Evolutionary conservation across 306 rosid species (phyloP).

Genomic region (Acmispon strigosus): DNA sequence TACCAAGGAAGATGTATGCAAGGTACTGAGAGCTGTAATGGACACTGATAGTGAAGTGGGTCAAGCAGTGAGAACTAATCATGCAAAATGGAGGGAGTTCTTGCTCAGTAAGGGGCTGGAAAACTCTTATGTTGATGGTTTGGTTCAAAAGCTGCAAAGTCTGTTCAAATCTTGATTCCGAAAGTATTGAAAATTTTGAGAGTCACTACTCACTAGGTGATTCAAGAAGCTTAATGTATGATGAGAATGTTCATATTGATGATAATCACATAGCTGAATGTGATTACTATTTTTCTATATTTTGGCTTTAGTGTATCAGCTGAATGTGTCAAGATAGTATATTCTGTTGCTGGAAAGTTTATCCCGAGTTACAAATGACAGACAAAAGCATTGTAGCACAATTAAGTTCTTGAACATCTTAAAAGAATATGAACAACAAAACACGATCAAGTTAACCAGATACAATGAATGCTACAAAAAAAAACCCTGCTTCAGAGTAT

Average conservation of each 20-base stretch:
- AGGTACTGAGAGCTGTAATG: conserved; percentile 36
- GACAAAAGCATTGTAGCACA: not conserved
- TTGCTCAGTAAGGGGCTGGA: conserved; percentile 37
- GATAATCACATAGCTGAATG: not conserved
- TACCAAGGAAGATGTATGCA: conserved; percentile 38
- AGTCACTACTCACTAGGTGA: not conserved
- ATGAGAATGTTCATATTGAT: not conserved
- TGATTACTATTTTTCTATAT: not conserved
- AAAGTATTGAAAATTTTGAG: not conserved
- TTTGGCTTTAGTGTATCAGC: not conserved
- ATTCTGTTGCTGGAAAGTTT: not conserved
- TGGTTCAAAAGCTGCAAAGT: conserved; percentile 33
- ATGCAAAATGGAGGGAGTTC: conserved; percentile 40
- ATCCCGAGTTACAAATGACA: not conserved
- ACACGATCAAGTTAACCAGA: not conserved
- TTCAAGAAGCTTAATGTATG: not conserved
- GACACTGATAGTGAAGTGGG: conserved; percentile 36
- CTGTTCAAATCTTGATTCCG: conserved; percentile 22
- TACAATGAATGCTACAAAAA: not conserved
- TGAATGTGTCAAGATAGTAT: not conserved
- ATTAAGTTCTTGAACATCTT: not conserved
- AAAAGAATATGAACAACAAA: not conserved
- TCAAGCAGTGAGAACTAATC: conserved; percentile 36
- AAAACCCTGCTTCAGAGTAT: not conserved
- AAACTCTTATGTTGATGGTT: conserved; percentile 34